phyloP scores from a whole-genome alignment of 192 early-diverging fungal genomes.

The Rhizoclosmatium globosum region DNA sequence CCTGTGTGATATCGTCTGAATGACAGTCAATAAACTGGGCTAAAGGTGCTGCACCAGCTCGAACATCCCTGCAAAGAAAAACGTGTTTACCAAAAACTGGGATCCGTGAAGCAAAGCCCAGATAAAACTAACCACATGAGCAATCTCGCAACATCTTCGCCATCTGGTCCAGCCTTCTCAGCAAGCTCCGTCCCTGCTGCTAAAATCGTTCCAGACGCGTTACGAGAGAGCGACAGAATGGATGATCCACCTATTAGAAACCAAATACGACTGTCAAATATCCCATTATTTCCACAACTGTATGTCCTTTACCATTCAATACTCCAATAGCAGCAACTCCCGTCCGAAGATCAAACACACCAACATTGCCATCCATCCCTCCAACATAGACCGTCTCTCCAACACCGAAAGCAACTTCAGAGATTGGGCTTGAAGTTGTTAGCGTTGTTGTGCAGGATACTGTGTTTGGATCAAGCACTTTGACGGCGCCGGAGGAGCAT shows the following conservation, averaged over 20 bases:
- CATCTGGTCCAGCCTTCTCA: slow-evolving; percentile 36
- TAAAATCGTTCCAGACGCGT: slow-evolving; percentile 40
- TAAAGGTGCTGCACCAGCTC: slow-evolving; percentile 22
- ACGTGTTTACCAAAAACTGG: neutral
- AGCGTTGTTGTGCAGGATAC: neutral
- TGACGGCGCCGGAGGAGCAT: neutral
- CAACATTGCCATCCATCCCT: slow-evolving; percentile 28
- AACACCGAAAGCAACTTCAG: slow-evolving; percentile 11
- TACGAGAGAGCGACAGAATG: slow-evolving; percentile 48
- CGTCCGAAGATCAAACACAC: slow-evolving; percentile 46
- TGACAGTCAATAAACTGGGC: slow-evolving; percentile 58
- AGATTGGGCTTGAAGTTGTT: neutral
- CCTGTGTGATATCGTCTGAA: slow-evolving; percentile 63
- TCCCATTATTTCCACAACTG: neutral
- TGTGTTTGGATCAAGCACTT: slow-evolving; percentile 9
- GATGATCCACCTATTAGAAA: slow-evolving; percentile 34
- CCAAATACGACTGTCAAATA: neutral
- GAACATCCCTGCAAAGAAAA: slow-evolving; percentile 43
- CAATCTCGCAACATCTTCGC: slow-evolving; percentile 53
- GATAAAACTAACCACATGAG: slow-evolving; percentile 48
- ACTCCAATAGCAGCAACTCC: slow-evolving; percentile 1
- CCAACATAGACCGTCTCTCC: slow-evolving; percentile 17
- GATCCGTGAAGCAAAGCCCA: neutral
- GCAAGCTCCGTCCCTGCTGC: slow-evolving; percentile 51
- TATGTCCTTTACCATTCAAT: slow-evolving; percentile 1